Conservation (phyloP, 106 monocot genomes). For the Allium cepa region DNA sequence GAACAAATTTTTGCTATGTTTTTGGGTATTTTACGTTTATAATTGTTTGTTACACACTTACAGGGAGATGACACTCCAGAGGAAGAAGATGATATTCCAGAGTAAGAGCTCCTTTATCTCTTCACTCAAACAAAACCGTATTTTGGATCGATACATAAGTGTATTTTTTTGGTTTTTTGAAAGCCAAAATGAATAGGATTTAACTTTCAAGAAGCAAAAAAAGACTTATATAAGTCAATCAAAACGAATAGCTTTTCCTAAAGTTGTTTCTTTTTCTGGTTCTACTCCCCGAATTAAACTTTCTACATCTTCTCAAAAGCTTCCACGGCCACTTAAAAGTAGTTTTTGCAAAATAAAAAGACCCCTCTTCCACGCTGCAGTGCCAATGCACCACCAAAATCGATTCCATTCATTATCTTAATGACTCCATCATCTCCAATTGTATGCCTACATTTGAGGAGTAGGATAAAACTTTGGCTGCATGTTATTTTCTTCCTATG, state of each 20-base stretch:
- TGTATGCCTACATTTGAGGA: background rate
- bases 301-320: slow-evolving; percentile 37
- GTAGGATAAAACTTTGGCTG: background rate
- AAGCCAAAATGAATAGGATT: no score
- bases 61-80: slow-evolving; percentile 27
- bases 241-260: background rate
- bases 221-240: no score
- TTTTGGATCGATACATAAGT: no score
- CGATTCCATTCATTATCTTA: slow-evolving; percentile 5
- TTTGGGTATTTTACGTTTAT: background rate
- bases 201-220: background rate
- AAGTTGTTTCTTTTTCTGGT: background rate
- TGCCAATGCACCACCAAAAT: slow-evolving; percentile 1
- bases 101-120: slow-evolving; percentile 45
- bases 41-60: background rate
- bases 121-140: slow-evolving; percentile 22
- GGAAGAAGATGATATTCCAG: slow-evolving; percentile 36
- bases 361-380: slow-evolving; percentile 18
- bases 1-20: background rate
- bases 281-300: slow-evolving; percentile 8
- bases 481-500: no score
- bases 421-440: background rate
- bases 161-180: no score
- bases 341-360: slow-evolving; percentile 32
- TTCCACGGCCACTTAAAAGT: slow-evolving; percentile 36